phyloP scores from a whole-genome alignment of 2,329 filamentous ascomycete species.

The Neocatenulostroma microsporum region DNA sequence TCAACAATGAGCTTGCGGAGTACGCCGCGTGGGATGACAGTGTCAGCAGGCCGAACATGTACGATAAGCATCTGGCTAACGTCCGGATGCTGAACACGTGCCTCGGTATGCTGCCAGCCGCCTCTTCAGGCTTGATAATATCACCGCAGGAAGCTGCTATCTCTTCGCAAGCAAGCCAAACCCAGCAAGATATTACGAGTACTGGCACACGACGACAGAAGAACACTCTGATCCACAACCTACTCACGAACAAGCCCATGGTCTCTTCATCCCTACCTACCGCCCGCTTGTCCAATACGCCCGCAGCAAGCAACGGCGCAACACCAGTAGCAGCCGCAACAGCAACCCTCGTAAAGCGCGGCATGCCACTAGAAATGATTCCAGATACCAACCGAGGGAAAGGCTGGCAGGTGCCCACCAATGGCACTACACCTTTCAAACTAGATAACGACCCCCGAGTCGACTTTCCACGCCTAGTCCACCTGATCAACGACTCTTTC shows the following conservation, averaged over 20 bases:
- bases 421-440: slow-evolving; percentile 53
- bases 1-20: slow-evolving; percentile 48
- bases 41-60: slow-evolving; percentile 16
- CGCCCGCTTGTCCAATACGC: slow-evolving; percentile 47
- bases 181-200: slow-evolving; percentile 19
- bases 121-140: slow-evolving; percentile 81
- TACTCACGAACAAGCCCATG: slow-evolving; percentile 88
- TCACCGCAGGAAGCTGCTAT: slow-evolving; percentile 75
- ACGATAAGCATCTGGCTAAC: slow-evolving; percentile 57
- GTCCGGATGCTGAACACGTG: slow-evolving; percentile 63
- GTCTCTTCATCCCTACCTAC: slow-evolving; percentile 84
- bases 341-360: slow-evolving; percentile 81
- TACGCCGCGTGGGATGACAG: slow-evolving; percentile 13
- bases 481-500: slow-evolving; percentile 93
- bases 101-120: slow-evolving; percentile 68
- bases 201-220: slow-evolving; percentile 51
- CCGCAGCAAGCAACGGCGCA: background rate
- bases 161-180: slow-evolving; percentile 32
- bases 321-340: slow-evolving; percentile 29
- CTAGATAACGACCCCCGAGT: slow-evolving; percentile 69
- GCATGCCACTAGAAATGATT: slow-evolving; percentile 79
- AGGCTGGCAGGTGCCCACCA: slow-evolving; percentile 61
- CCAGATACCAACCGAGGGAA: slow-evolving; percentile 55
- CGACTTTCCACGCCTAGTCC: slow-evolving; percentile 71
- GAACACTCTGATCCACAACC: slow-evolving; percentile 90